These are phyloP conservation scores for Oldenlandia corymbosa DNA, from an alignment of 257 asterid genomes.

Conservation along the genomic window DNA sequence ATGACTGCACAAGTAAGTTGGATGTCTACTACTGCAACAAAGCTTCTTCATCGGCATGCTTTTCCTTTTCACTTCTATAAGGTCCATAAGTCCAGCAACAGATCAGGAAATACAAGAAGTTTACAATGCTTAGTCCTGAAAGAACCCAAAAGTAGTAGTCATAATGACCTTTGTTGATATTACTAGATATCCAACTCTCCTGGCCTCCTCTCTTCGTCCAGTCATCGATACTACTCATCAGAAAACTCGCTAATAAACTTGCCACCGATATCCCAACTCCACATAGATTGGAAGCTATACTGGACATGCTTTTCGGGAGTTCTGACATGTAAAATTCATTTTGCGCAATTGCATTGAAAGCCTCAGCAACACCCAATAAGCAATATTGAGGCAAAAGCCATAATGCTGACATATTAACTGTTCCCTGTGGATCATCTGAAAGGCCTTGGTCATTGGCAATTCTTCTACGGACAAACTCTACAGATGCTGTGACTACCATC, in stretches of 20 bases:
- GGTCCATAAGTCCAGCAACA: slow-evolving; percentile 52
- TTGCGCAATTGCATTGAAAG: slow-evolving; percentile 50
- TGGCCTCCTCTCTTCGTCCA: slow-evolving; percentile 35
- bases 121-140: slow-evolving; percentile 47
- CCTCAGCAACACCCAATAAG: slow-evolving; percentile 60
- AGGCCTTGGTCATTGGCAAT: slow-evolving; percentile 20
- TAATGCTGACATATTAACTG: slow-evolving; percentile 47
- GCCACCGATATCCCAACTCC: slow-evolving; percentile 44
- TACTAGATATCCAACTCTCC: slow-evolving; percentile 58
- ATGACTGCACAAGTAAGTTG: not conserved
- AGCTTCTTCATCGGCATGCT: not conserved
- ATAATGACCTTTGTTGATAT: slow-evolving; percentile 60
- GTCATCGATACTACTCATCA: slow-evolving; percentile 37
- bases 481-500: slow-evolving; percentile 40
- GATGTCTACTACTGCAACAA: not conserved
- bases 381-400: slow-evolving; percentile 70
- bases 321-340: slow-evolving; percentile 64
- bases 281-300: slow-evolving; percentile 47
- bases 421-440: slow-evolving; percentile 11
- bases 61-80: not conserved
- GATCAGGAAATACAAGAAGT: slow-evolving; percentile 43
- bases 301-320: slow-evolving; percentile 69
- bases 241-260: slow-evolving; percentile 45
- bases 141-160: slow-evolving; percentile 63
- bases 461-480: slow-evolving; percentile 44